Evolutionary conservation across 306 rosid species (phyloP).

Genomic region (Glycine latifolia): DNA sequence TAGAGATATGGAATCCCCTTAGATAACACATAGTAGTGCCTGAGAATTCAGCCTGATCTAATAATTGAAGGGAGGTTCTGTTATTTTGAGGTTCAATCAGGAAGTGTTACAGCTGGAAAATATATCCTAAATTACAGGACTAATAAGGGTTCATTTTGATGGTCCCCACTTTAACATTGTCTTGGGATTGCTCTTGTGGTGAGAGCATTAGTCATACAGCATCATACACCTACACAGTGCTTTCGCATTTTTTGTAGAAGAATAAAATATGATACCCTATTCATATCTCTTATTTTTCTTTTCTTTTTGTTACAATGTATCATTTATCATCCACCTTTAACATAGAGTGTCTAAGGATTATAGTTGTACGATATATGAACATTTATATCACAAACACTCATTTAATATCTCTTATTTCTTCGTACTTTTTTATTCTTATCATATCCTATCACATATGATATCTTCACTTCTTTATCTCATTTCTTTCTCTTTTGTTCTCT

Average conservation of each 20-base stretch:
- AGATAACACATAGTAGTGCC: neutral
- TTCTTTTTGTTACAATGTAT: too few species aligned
- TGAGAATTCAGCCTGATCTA: neutral
- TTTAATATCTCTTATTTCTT: too few species aligned
- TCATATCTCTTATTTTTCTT: too few species aligned
- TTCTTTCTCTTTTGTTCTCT: too few species aligned
- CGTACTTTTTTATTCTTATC: too few species aligned
- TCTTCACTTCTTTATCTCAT: too few species aligned
- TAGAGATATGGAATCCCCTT: neutral
- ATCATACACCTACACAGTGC: neutral
- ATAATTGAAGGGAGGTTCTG: slow-evolving; percentile 5
- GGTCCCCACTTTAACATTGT: slow-evolving; percentile 10
- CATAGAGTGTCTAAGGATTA: too few species aligned
- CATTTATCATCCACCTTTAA: too few species aligned
- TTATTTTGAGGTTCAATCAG: neutral
- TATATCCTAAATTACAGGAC: neutral
- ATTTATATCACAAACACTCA: too few species aligned
- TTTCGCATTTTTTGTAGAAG: neutral
- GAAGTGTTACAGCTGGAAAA: slow-evolving; percentile 14
- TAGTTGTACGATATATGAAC: too few species aligned
- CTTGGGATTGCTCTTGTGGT: neutral
- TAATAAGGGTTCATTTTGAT: neutral
- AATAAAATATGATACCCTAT: neutral
- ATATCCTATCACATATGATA: too few species aligned
- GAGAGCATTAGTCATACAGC: neutral